Conservation (phyloP, 805 yeast genomes). For the Yarrowia sp. region DNA sequence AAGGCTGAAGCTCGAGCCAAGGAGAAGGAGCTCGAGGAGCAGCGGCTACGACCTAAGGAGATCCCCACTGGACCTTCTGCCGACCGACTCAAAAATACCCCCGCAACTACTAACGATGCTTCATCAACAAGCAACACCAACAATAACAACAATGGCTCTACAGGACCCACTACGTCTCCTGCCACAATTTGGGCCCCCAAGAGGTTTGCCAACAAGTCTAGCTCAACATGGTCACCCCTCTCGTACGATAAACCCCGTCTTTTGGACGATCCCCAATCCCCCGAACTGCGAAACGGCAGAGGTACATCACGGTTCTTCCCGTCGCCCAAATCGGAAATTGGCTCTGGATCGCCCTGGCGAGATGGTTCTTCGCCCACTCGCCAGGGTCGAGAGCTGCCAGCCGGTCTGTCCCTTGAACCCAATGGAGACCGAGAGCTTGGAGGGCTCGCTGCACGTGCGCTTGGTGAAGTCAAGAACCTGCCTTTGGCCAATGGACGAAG, state of each 20-base stretch:
- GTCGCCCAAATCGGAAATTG: constrained; percentile 21
- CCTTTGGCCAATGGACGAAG: not conserved
- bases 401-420: constrained; percentile 1
- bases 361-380: constrained; percentile 12
- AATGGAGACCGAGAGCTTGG: constrained; percentile 11
- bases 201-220: not conserved
- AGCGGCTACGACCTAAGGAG: not conserved
- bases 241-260: constrained; percentile 18
- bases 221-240: not conserved
- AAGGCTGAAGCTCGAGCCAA: constrained; percentile 29
- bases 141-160: not conserved
- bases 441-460: constrained; percentile 5
- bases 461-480: not conserved
- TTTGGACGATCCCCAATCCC: constrained; percentile 17
- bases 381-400: not conserved
- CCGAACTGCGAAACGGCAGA: constrained; percentile 12
- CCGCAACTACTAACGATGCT: not conserved
- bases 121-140: not conserved
- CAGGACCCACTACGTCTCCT: not conserved
- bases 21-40: constrained; percentile 29
- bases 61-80: constrained; percentile 22
- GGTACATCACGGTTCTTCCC: constrained; percentile 22
- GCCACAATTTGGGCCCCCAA: constrained; percentile 14
- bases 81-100: not conserved
- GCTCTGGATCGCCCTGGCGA: constrained; percentile 8